Evolutionary conservation across 495 filamentous ascomycete genomes (phyloP).

Genomic region (Penicillium ochrochloron): DNA sequence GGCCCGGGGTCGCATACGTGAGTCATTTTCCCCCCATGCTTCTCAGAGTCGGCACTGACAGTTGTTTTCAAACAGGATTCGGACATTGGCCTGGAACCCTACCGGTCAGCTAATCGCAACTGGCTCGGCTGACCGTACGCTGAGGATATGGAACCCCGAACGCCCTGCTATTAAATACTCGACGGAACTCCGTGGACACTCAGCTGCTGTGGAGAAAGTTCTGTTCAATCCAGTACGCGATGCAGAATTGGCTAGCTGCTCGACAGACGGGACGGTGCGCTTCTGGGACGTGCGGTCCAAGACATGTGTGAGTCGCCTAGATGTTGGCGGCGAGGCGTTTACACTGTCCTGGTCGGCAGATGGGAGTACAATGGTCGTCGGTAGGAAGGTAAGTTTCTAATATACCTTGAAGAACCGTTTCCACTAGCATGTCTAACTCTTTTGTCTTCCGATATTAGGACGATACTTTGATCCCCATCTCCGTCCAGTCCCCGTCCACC

Average conservation of each 20-base stretch:
- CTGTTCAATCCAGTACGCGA: conserved; percentile 89
- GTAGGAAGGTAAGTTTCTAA: conserved; percentile 68
- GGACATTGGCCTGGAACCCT: conserved; percentile 88
- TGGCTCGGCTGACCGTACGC: conserved; percentile 76
- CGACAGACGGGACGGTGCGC: conserved; percentile 80
- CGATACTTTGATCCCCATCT: conserved; percentile 72
- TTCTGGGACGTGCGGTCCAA: conserved; percentile 94
- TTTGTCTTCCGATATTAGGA: conserved; percentile 49
- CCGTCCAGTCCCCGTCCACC: conserved; percentile 47
- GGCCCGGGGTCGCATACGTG: conserved; percentile 59
- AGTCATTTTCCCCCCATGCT: conserved; percentile 18
- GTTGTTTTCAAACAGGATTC: conserved; percentile 47
- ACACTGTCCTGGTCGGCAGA: conserved; percentile 88
- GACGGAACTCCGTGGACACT: conserved; percentile 84
- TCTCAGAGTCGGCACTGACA: conserved; percentile 13
- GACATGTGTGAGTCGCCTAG: conserved; percentile 75
- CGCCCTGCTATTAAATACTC: conserved; percentile 77
- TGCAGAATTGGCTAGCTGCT: conserved; percentile 84
- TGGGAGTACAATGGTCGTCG: conserved; percentile 79
- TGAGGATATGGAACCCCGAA: conserved; percentile 93
- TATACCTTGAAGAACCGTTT: background rate
- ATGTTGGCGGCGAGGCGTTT: conserved; percentile 81
- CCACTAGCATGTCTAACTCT: background rate
- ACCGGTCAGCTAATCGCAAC: conserved; percentile 86
- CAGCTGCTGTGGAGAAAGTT: conserved; percentile 78